Base-by-base conservation (phyloP, 495 filamentous ascomycete genomes). In the Penicillium diatomitis region DNA sequence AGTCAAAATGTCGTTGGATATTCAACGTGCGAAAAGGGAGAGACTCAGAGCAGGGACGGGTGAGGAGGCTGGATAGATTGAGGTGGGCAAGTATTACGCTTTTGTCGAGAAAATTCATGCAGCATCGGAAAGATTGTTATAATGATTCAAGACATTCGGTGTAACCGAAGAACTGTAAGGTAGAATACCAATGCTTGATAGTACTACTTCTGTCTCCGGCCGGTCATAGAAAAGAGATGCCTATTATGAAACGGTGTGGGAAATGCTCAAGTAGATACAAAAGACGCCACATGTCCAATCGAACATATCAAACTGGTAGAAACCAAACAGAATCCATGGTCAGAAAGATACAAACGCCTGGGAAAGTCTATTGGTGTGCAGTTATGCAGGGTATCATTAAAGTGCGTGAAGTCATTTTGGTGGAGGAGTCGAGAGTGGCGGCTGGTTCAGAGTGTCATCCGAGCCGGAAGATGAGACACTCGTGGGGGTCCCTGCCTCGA, bases 1-100 rank as follows among this genome's bases (percentile, higher is more conserved):
- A 2, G 70, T 72, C n/a, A 72, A 71, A 56, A 70, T 73, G 64
- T 69, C 63, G 5, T 49, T 65, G 50, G 65, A 69, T 57, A 71
- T 73, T 7, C 55, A 69, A 36, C 66, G 64, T 38, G 70, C 70
- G n/a, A 70, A 73, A 53, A 65, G 63, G 44, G 61, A 64, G 43
- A 56, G 63, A 51, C 52, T 38, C 2, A 43, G 48, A 3, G 48
- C 53, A 35, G 42, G 31, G 30, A 55, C 54, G 28, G 57, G 58
- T 34, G 63, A 63, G 10, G 55, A 57, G 45, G 27, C 37, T 40
- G 30, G 34, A 32, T 32, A 34, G 7, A 50, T 38, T 47, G 37
- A n/a, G 9, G 9, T 38, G 9, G 30, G 11, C 35, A 34, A 0
- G 7, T 31, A 9, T 37, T 9, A 5, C 20, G 20, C 20, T 20